phyloP scores from a whole-genome alignment of 768 basidiomycete genomes.

The Amanita jacksonii region DNA sequence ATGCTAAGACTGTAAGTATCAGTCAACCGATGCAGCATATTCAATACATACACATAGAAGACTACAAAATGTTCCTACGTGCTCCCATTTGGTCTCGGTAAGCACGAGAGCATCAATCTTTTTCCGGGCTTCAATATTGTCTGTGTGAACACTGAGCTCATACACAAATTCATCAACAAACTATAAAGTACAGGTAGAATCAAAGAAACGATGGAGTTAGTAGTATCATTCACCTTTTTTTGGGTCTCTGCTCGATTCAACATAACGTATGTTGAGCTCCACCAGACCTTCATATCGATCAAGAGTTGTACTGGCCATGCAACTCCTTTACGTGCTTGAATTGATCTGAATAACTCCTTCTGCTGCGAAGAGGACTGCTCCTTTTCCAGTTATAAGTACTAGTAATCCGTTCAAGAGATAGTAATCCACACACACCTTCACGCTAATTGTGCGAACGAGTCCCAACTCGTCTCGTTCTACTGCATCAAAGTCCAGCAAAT shows the following conservation, averaged over 20 bases:
- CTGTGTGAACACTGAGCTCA: slow-evolving; percentile 13
- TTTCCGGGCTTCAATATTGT: slow-evolving; percentile 15
- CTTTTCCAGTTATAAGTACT: no score
- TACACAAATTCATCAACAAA: neutral
- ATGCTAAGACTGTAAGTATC: no score
- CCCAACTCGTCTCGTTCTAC: slow-evolving; percentile 23
- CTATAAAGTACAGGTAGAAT: neutral
- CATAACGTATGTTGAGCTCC: slow-evolving; percentile 21
- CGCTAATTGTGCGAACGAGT: slow-evolving; percentile 16
- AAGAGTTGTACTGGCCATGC: no score
- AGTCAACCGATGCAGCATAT: no score
- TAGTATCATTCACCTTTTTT: neutral
- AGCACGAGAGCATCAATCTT: slow-evolving; percentile 16
- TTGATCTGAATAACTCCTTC: slow-evolving; percentile 15
- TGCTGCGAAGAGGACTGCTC: slow-evolving; percentile 9
- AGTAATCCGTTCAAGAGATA: no score
- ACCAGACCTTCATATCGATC: slow-evolving; percentile 19
- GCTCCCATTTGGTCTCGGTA: slow-evolving; percentile 16
- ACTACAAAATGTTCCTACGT: no score
- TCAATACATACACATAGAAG: no score
- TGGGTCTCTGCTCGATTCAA: slow-evolving; percentile 10
- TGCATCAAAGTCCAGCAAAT: slow-evolving; percentile 7
- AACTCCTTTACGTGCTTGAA: no score
- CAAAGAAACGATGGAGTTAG: no score
- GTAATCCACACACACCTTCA: slow-evolving; percentile 15